Percentiles rank a stretch among this genome's conserved stretches.
Evolutionary conservation across 1,139 yeast species (phyloP).

Genomic region (Yamadazyma atmosphaerica): DNA sequence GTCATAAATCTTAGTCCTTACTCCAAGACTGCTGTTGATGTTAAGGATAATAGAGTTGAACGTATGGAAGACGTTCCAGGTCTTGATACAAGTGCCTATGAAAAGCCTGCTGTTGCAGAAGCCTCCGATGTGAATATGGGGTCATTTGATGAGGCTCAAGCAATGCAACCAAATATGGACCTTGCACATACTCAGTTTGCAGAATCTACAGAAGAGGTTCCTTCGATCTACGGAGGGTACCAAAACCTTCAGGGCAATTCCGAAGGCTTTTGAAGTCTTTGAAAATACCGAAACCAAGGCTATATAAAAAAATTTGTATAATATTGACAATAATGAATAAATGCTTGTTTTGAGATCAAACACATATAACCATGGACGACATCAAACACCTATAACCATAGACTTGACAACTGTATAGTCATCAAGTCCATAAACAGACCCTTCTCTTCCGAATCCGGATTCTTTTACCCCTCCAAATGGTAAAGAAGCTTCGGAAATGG

Average conservation of each 20-base stretch:
- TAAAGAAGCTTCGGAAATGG: constrained; percentile 44
- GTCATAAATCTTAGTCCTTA: constrained; percentile 10
- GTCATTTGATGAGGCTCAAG: background rate
- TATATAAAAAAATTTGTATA: no score
- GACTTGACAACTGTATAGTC: constrained; percentile 39
- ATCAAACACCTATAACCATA: constrained; percentile 22
- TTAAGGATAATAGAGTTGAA: constrained; percentile 15
- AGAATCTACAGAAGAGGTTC: background rate
- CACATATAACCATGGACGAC: constrained; percentile 23
- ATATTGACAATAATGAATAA: background rate
- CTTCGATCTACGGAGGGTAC: background rate
- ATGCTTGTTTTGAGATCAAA: constrained; percentile 11
- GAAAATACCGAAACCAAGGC: no score
- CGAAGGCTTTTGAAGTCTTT: no score
- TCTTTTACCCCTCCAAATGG: constrained; percentile 50
- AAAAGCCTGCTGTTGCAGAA: constrained; percentile 7
- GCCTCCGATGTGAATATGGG: background rate
- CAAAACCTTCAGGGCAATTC: background rate
- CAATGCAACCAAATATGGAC: background rate
- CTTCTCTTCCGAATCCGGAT: constrained; percentile 52
- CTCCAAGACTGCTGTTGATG: constrained; percentile 5
- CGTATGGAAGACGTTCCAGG: constrained; percentile 27
- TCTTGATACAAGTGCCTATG: constrained; percentile 23
- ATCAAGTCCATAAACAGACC: constrained; percentile 44
- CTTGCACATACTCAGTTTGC: background rate